A percentile compares a stretch with the other conserved stretches of the same genome.
Evolutionary conservation across 257 asterid species (phyloP).

Genomic region (Gardenia jasminoides): DNA sequence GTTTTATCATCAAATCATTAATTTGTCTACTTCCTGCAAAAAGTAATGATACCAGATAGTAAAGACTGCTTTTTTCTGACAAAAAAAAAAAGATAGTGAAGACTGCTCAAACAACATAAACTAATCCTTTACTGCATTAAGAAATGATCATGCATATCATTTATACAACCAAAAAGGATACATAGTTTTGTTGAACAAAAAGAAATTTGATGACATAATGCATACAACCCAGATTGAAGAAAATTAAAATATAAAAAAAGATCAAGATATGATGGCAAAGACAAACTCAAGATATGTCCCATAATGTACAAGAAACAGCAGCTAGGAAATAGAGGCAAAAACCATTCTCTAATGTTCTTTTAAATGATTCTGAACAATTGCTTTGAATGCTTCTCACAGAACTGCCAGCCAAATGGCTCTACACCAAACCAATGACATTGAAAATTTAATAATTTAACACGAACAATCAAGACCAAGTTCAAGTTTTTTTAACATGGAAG

Average conservation of each 20-base stretch:
- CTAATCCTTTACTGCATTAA: neutral
- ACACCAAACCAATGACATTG: neutral
- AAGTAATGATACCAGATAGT: neutral
- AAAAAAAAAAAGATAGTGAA: no score
- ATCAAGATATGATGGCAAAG: neutral
- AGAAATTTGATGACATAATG: neutral
- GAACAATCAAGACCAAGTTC: no score
- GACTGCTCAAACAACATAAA: neutral
- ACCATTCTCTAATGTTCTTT: conserved; percentile 61
- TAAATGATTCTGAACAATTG: conserved; percentile 50
- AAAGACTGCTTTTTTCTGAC: no score
- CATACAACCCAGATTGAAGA: neutral
- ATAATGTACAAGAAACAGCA: neutral
- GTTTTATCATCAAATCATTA: conserved; percentile 22
- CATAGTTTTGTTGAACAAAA: neutral
- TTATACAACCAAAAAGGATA: neutral
- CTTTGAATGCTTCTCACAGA: conserved; percentile 45
- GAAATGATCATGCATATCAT: neutral
- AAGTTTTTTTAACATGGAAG: no score
- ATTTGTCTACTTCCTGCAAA: conserved; percentile 21
- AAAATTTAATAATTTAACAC: no score
- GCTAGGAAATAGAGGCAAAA: neutral
- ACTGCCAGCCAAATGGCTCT: conserved; percentile 68
- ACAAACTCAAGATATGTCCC: neutral
- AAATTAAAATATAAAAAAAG: neutral